Percentiles rank a stretch among this genome's conserved stretches.
phyloP scores from a whole-genome alignment of 495 filamentous ascomycete genomes.

The Podospora appendiculata region DNA sequence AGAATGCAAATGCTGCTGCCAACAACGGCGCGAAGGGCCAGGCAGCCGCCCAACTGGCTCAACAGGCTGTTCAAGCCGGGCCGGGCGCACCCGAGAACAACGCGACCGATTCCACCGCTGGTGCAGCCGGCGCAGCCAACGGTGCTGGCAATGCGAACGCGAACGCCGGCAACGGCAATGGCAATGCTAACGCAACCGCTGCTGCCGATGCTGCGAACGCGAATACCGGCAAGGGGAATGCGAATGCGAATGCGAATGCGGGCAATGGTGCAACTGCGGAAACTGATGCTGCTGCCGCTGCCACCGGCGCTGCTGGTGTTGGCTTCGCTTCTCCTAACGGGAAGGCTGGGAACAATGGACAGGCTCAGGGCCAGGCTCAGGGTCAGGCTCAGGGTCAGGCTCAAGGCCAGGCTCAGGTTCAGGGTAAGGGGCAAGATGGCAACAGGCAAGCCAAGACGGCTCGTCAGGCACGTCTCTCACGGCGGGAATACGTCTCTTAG shows the following conservation, averaged over 20 bases:
- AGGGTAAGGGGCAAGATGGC: not conserved
- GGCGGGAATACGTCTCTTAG: slow-evolving; percentile 8
- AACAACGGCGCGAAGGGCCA: slow-evolving; percentile 12
- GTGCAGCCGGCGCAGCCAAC: not conserved
- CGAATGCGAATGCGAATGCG: slow-evolving; percentile 7
- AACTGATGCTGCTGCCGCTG: not conserved
- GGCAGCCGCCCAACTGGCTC: slow-evolving; percentile 5
- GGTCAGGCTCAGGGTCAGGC: not conserved
- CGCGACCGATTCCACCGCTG: not conserved
- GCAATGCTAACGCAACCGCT: not conserved
- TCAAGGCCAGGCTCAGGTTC: not conserved
- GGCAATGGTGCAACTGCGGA: not conserved
- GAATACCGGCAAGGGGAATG: not conserved
- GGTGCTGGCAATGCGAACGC: not conserved
- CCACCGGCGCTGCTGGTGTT: not conserved
- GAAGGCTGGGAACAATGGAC: slow-evolving; percentile 7
- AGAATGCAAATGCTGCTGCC: slow-evolving; percentile 10
- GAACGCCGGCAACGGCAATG: slow-evolving; percentile 7
- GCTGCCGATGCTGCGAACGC: not conserved
- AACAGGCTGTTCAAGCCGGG: slow-evolving; percentile 9
- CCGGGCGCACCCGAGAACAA: slow-evolving; percentile 8
- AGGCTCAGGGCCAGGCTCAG: not conserved
- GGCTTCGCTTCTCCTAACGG: not conserved
- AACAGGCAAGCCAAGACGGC: slow-evolving; percentile 2
- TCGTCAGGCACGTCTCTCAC: slow-evolving; percentile 10